These are phyloP conservation scores for Amoebophrya sp. DNA, from an alignment of 169 alveolate genomes.

Conservation along the genomic window DNA sequence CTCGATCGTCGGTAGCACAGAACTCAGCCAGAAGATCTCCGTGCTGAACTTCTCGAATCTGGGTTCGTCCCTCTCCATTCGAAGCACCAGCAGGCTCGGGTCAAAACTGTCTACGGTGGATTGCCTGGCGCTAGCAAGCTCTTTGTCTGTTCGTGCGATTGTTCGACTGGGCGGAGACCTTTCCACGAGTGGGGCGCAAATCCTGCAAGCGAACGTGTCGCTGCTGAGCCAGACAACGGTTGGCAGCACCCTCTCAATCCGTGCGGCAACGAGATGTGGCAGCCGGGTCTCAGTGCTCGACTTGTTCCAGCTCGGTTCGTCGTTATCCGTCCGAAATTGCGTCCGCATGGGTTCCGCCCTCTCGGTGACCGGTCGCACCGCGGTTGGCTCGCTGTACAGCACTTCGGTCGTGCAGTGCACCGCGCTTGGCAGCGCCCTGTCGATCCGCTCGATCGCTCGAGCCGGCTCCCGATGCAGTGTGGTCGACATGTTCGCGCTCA, in stretches of 20 bases:
- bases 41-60: background rate
- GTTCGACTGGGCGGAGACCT: background rate
- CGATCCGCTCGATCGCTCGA: background rate
- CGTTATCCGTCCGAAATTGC: background rate
- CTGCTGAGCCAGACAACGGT: background rate
- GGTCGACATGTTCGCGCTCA: background rate
- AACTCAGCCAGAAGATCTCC: background rate
- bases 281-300: conserved; percentile 18
- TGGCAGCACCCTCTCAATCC: conserved; percentile 12
- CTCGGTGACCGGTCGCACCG: background rate
- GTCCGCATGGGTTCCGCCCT: background rate
- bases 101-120: background rate
- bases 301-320: background rate
- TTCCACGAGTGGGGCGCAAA: background rate
- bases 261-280: background rate
- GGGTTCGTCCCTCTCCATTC: background rate
- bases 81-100: background rate
- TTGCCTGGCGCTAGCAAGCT: background rate
- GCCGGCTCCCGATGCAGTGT: background rate
- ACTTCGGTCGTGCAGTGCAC: background rate
- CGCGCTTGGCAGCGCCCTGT: conserved; percentile 29
- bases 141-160: background rate
- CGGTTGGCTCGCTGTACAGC: background rate
- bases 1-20: background rate
- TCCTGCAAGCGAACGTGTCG: background rate